These are phyloP conservation scores for Saccharata proteae DNA, from an alignment of 2,329 filamentous ascomycete species.

Conservation along the genomic window DNA sequence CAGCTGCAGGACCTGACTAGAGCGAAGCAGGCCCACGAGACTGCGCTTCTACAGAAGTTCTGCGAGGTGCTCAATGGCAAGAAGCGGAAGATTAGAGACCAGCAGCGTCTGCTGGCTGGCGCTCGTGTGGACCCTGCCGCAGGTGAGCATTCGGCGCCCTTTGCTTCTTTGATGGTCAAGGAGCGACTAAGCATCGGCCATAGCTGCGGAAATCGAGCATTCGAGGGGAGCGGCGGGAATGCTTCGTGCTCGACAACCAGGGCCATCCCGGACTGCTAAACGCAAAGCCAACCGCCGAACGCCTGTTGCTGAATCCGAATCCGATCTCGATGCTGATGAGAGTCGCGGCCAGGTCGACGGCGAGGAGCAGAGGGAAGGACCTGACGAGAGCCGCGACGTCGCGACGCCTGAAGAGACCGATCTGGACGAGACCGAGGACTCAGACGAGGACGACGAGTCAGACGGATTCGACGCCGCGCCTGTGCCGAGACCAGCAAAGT, in stretches of 20 bases:
- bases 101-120: slow-evolving; percentile 49
- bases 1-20: slow-evolving; percentile 55
- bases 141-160: slow-evolving; percentile 13
- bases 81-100: slow-evolving; percentile 66
- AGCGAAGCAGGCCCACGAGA: slow-evolving; percentile 56
- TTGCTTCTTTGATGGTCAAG: slow-evolving; percentile 3
- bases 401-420: slow-evolving; percentile 21
- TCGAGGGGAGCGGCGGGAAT: slow-evolving; percentile 12
- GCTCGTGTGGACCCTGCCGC: slow-evolving; percentile 34
- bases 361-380: slow-evolving; percentile 1
- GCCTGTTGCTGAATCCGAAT: slow-evolving; percentile 15
- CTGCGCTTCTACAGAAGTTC: slow-evolving; percentile 56
- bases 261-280: slow-evolving; percentile 22
- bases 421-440: slow-evolving; percentile 23
- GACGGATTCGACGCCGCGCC: slow-evolving; percentile 4
- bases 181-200: slow-evolving; percentile 1
- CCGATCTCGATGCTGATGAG: slow-evolving; percentile 18
- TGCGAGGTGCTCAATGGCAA: slow-evolving; percentile 62
- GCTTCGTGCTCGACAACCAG: slow-evolving; percentile 16
- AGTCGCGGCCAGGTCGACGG: slow-evolving; percentile 16
- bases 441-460: slow-evolving; percentile 17
- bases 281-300: slow-evolving; percentile 18
- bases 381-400: slow-evolving; percentile 11
- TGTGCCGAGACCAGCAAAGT: slow-evolving; percentile 2
- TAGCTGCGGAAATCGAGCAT: slow-evolving; percentile 19